Evolutionary conservation across 257 asterid species (phyloP).

Genomic region (Solanum appendiculatum): DNA sequence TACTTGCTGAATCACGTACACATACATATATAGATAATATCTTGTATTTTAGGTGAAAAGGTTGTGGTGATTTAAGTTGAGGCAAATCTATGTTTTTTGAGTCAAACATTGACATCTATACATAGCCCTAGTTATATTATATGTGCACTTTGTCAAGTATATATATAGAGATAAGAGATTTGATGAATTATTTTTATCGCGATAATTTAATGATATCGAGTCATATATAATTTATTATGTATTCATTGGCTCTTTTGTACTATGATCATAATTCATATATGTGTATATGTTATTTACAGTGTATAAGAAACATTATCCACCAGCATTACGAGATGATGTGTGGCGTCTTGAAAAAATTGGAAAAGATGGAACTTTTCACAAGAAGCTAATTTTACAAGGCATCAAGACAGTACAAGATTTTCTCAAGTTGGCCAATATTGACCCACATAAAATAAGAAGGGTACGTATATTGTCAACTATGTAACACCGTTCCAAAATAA

Average conservation of each 20-base stretch:
- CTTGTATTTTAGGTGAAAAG: too few species aligned
- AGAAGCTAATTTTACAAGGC: conserved; percentile 30
- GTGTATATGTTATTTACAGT: conserved; percentile 13
- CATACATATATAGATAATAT: background rate
- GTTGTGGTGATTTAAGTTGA: background rate
- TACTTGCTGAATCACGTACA: background rate
- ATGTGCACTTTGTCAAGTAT: background rate
- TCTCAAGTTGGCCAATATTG: conserved; percentile 31
- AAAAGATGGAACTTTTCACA: conserved; percentile 55
- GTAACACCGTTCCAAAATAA: background rate
- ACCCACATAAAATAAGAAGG: conserved; percentile 36
- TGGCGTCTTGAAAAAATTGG: conserved; percentile 79
- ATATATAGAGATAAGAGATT: background rate
- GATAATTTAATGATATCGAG: background rate
- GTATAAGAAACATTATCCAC: conserved; percentile 77
- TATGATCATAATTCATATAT: background rate
- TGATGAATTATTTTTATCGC: background rate
- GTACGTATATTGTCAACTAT: conserved; percentile 6
- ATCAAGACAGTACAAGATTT: conserved; percentile 59
- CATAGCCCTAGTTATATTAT: background rate
- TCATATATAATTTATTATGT: background rate
- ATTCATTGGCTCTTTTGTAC: background rate
- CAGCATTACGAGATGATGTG: conserved; percentile 46
- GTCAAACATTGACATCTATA: background rate
- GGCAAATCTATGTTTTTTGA: background rate